Base-by-base conservation (phyloP, 2,329 filamentous ascomycete species). In the Monilinia aucupariae region DNA sequence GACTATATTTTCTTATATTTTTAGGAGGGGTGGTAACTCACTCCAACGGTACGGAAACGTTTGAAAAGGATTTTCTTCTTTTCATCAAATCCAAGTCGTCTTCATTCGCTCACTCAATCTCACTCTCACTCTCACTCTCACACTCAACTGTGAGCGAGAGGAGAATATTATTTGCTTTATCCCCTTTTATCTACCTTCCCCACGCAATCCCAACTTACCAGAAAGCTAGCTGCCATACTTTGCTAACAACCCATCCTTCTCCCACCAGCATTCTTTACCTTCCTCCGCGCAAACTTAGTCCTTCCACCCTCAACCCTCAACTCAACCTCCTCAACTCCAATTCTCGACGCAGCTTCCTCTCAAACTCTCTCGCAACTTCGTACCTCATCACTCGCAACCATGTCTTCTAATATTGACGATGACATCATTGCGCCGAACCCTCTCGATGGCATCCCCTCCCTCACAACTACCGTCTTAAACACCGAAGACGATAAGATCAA, bases 201-300 rank as follows among this genome's bases (percentile, higher is more conserved):
- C 37, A 48, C 17, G 4, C 27, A 30, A n/a, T n/a, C n/a, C n/a
- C n/a, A 20, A 56, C 3, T 45, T 15, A 47, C 22, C 30, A 25
- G n/a, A 61, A 48, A 20, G 25, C 13, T 27, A 37, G 59, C n/a
- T n/a, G n/a, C 30, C 32, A 52, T 30, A 22, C 47, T 63, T 2
- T 59, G 61, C 61, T 63, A 52, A 61, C 39, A 63, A 15, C 5
- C 5, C 27, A 45, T 22, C 22, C 37, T 39, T n/a, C 41, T 43
- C 51, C 56, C 64, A 10, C 63, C 75, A 94, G 90, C 90, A 32
- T 94, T 94, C 79, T 88, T 94, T 76, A 88, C 86, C 62, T 93
- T 91, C 69, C 81, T 94, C 20, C 86, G 89, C 69, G 89, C 89
- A 67, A 94, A 94, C 72, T 83, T 94, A 62, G 86, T 87, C 70